These are phyloP conservation scores for Verticillium zaregamsianum DNA, from an alignment of 2,329 filamentous ascomycete genomes.

Conservation along the genomic window DNA sequence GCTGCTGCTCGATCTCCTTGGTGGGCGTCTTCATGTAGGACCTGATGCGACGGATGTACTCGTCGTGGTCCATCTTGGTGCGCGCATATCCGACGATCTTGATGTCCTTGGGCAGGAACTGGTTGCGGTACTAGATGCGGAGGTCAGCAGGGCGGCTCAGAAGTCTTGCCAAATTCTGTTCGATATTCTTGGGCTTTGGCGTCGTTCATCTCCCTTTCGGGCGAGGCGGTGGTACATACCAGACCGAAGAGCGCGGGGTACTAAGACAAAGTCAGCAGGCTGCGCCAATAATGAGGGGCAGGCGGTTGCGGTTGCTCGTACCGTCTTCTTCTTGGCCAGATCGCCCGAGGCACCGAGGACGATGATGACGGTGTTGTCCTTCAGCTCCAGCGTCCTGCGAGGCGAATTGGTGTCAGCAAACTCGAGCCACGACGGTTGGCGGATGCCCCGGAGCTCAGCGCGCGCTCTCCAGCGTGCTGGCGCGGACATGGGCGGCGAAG, in stretches of 20 bases:
- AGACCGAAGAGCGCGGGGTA: constrained; percentile 97
- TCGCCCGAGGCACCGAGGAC: constrained; percentile 97
- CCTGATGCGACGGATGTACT: constrained; percentile 90
- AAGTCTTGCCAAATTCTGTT: background rate
- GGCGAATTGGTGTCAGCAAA: constrained; percentile 4
- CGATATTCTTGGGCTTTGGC: background rate
- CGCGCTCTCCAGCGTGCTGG: background rate
- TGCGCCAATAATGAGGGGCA: constrained; percentile 4
- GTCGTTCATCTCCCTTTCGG: background rate
- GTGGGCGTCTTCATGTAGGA: constrained; percentile 99
- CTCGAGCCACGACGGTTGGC: background rate
- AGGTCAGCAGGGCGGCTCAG: constrained; percentile 2
- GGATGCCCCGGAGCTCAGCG: background rate
- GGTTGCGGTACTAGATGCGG: constrained; percentile 78
- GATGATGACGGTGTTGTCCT: constrained; percentile 96
- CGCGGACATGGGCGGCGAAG: constrained; percentile 1
- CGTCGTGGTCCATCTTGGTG: constrained; percentile 98
- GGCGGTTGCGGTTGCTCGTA: constrained; percentile 38
- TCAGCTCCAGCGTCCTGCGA: constrained; percentile 82
- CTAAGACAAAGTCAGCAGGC: constrained; percentile 41
- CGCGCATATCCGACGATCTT: constrained; percentile 97
- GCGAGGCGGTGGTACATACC: constrained; percentile 53
- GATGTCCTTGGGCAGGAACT: constrained; percentile 96
- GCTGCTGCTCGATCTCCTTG: constrained; percentile 93
- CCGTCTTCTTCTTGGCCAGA: constrained; percentile 99